Percentiles rank a stretch among this genome's conserved stretches.
phyloP scores from a whole-genome alignment of 495 filamentous ascomycete genomes.

The Massariosphaeria phaeospora region DNA sequence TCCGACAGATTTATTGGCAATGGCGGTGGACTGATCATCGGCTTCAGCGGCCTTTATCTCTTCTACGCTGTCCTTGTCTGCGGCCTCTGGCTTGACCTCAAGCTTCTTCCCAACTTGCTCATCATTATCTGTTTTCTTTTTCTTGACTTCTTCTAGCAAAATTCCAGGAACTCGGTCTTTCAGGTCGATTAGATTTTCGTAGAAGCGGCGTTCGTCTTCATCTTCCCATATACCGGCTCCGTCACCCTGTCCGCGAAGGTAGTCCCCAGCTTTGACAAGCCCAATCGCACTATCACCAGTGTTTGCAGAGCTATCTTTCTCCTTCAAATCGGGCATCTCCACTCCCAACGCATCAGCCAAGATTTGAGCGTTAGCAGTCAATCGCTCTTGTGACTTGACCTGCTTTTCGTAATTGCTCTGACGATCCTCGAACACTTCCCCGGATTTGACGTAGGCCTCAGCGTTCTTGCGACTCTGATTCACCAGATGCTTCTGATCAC shows the following conservation, averaged over 20 bases:
- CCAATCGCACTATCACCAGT: slow-evolving; percentile 73
- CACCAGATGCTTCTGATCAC: slow-evolving; percentile 80
- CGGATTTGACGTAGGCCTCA: slow-evolving; percentile 96
- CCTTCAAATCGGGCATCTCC: slow-evolving; percentile 93
- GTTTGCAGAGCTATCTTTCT: slow-evolving; percentile 64
- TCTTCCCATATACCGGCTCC: slow-evolving; percentile 99
- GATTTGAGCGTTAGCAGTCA: slow-evolving; percentile 84
- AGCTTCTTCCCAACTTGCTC: slow-evolving; percentile 44
- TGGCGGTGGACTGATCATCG: slow-evolving; percentile 86
- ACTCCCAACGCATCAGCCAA: slow-evolving; percentile 80
- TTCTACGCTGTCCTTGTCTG: slow-evolving; percentile 44
- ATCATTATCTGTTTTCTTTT: slow-evolving; percentile 71
- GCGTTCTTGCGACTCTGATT: slow-evolving; percentile 87
- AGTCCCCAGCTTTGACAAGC: slow-evolving; percentile 89
- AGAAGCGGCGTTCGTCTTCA: slow-evolving; percentile 94
- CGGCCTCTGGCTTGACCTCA: slow-evolving; percentile 39
- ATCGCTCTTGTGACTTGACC: slow-evolving; percentile 83
- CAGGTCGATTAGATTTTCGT: slow-evolving; percentile 91
- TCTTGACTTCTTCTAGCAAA: slow-evolving; percentile 87
- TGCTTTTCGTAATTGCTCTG: slow-evolving; percentile 93
- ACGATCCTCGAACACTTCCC: slow-evolving; percentile 96
- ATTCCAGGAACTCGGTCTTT: slow-evolving; percentile 94
- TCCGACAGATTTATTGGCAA: slow-evolving; percentile 95
- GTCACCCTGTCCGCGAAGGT: slow-evolving; percentile 81
- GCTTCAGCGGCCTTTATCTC: slow-evolving; percentile 52